Evolutionary conservation across 306 rosid species (phyloP).

Genomic region (Astragalus membranaceus): DNA sequence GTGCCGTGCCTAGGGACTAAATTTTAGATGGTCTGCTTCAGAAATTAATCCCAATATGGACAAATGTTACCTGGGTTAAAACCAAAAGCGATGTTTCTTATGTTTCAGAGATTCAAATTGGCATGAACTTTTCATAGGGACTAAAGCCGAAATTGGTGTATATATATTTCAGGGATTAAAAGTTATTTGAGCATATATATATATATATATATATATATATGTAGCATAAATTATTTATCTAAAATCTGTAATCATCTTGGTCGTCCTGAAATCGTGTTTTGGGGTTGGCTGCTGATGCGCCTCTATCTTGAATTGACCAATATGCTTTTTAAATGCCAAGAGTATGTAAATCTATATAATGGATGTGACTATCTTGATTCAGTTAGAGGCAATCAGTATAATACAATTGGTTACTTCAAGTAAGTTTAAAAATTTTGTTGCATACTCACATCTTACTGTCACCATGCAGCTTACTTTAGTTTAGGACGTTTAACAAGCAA

Average conservation of each 20-base stretch:
- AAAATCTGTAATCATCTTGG: not conserved
- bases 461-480: not conserved
- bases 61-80: no score
- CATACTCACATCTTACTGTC: not conserved
- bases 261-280: not conserved
- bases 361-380: not conserved
- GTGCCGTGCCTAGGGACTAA: not conserved
- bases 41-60: no score
- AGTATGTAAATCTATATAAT: not conserved
- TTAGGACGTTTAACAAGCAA: conserved; percentile 6
- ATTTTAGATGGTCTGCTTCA: no score
- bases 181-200: not conserved
- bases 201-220: not conserved
- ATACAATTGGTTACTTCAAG: conserved; percentile 1
- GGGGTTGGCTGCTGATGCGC: not conserved
- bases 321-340: not conserved
- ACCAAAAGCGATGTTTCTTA: not conserved
- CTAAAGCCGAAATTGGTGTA: not conserved
- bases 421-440: not conserved
- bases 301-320: not conserved
- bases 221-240: not conserved
- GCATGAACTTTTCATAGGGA: not conserved
- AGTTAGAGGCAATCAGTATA: not conserved
- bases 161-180: not conserved
- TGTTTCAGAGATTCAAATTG: not conserved